A percentile compares a stretch with the other conserved stretches of the same genome.
Conservation (phyloP, 169 alveolate genomes). For the Cyclospora cayetanensis region DNA sequence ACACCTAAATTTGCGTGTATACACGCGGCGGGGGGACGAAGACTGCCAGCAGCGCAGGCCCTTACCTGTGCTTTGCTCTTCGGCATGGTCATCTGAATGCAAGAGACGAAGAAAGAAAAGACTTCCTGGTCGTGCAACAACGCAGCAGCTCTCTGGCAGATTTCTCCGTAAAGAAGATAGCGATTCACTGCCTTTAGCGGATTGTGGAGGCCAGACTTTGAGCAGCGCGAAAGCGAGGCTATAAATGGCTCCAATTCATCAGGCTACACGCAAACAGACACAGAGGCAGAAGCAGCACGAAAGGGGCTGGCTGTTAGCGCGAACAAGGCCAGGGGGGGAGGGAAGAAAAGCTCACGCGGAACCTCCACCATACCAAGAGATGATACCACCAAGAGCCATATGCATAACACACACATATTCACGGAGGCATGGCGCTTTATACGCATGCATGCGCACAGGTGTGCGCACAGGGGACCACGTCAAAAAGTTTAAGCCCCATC, state of each 20-base stretch:
- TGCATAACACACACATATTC: background rate
- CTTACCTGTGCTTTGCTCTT: slow-evolving; percentile 75
- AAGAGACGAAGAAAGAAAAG: slow-evolving; percentile 77
- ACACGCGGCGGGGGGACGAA: too few relatives aligned
- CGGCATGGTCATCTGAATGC: slow-evolving; percentile 83
- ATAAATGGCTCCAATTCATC: slow-evolving; percentile 75
- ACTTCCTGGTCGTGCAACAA: slow-evolving; percentile 79
- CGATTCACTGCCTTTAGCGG: slow-evolving; percentile 85
- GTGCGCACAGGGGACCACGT: too few relatives aligned
- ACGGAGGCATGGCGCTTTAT: background rate
- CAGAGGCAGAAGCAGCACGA: background rate
- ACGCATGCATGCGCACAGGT: background rate
- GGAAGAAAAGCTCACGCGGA: background rate
- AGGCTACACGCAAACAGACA: background rate
- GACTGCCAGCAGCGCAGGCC: background rate
- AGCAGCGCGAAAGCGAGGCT: slow-evolving; percentile 59
- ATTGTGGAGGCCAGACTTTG: slow-evolving; percentile 88
- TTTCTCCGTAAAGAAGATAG: slow-evolving; percentile 82
- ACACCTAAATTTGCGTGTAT: too few relatives aligned
- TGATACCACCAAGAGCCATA: background rate
- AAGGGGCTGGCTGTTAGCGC: background rate
- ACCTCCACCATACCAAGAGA: background rate
- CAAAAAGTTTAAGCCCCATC: too few relatives aligned
- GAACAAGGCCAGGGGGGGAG: background rate
- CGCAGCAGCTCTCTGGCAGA: slow-evolving; percentile 80